Conservation (phyloP, 768 basidiomycete genomes). For the Russula virescens region DNA sequence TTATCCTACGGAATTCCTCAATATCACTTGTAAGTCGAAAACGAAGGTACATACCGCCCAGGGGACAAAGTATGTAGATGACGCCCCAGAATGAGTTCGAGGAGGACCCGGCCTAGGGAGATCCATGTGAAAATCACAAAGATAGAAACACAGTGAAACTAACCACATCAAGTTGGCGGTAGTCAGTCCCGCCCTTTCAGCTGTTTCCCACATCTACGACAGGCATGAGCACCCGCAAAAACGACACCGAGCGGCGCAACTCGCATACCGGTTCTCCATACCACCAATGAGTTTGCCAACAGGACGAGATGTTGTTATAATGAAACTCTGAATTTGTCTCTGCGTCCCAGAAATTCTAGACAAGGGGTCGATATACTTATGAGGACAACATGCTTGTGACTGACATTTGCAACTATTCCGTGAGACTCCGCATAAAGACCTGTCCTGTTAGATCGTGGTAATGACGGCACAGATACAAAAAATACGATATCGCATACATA, state of each 20-base stretch:
- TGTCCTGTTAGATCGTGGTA: constrained; percentile 48
- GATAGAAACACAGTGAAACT: constrained; percentile 26
- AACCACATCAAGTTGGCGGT: constrained; percentile 94
- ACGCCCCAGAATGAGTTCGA: constrained; percentile 53
- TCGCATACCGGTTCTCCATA: constrained; percentile 73
- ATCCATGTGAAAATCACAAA: not conserved
- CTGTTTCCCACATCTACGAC: constrained; percentile 85
- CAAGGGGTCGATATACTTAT: not conserved
- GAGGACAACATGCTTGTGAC: constrained; percentile 22
- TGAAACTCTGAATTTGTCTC: constrained; percentile 54
- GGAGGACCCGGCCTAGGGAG: constrained; percentile 77
- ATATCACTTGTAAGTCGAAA: not conserved
- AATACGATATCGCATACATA: constrained; percentile 45
- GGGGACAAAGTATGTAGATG: constrained; percentile 72
- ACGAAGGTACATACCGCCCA: constrained; percentile 48
- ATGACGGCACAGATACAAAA: not conserved
- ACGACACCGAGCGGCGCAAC: not conserved
- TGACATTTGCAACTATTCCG: constrained; percentile 84
- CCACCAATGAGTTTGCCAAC: constrained; percentile 78
- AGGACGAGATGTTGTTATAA: constrained; percentile 57
- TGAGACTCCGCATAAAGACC: constrained; percentile 87
- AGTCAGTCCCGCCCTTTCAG: constrained; percentile 59
- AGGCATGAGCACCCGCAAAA: not conserved
- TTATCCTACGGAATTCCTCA: constrained; percentile 39
- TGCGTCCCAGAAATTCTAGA: constrained; percentile 86